Evolutionary conservation across 495 filamentous ascomycete species (phyloP), one percentile per base, ranked within the genome.

Genomic region (Penicillium daleae): DNA sequence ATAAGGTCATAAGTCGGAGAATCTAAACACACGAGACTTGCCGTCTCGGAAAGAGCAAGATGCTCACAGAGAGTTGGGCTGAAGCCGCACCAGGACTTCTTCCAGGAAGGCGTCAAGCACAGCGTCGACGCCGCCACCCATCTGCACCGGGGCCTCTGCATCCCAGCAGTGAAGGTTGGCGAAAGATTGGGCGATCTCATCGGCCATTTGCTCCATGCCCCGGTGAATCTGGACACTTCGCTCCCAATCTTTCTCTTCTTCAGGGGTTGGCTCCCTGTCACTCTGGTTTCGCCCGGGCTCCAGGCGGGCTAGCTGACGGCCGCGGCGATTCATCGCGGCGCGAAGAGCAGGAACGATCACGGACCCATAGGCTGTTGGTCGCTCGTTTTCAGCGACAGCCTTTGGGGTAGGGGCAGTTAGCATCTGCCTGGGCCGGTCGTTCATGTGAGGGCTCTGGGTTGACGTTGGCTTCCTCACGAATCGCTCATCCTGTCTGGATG

Each of bases 31-130:
- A 32, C 13, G 31, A 37, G 26, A 17, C 27, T 24, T 17, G 13
- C 21, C 50, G 7, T 13, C 27, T 32, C 52, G 17, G 32, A 31
- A 13, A 8, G 35, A 56, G 53, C 32, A 4, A n/a, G 12, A 26
- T 5, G 32, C 26, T 37, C 21, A 56, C 2, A 15, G 24, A 26
- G 54, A 17, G 15, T 40, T 27, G 1, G 62, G 89, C 74, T 97
- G 94, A 33, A 98, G 90, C 35, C 95, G 79, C 7, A 97, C 92
- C n/a, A 99, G 82, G 17, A 98, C 86, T 80, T 98, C 95, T 78
- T 99, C 95, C 32, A 99, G 79, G 63, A 97, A 86, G 2, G 91
- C 93, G 74, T 99, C 95, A 32, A 98, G 77, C 64, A 97, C 95
- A 0, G 88, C 89, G 50, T 86, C 85, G 19, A 97, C 91, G 13